Base-by-base conservation (phyloP, 495 filamentous ascomycete genomes). In the Aspergillus carlsbadensis region DNA sequence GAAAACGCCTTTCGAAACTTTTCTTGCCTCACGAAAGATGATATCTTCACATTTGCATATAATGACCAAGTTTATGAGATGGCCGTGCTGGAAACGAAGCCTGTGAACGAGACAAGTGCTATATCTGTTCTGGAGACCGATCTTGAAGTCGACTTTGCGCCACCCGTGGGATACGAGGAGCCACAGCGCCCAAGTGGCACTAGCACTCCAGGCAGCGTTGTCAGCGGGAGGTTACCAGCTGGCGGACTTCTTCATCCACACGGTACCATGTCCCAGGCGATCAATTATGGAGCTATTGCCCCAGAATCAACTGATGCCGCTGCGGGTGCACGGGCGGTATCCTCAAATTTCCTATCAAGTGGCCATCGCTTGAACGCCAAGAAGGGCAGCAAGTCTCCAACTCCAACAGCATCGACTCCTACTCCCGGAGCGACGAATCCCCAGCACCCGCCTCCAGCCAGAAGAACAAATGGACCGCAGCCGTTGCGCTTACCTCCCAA, bases 1-100 rank as follows among this genome's bases (percentile, higher is more conserved):
- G 94, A 98, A 69, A 94, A 92, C 57, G 91, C 90, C 6, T 96
- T 98, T 73, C 86, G 92, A 7, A 94, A 95, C 69, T 98, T 97
- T 71, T 87, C 91, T 5, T 92, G 93, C 42, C 79, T 98, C 5
- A 96, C 91, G 4, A 89, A 88, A 59, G 91, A 90, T 57, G 94
- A 98, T 62, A 78, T 94, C 17, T 98, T 98, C 76, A 92, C 89
- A 51, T 98, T 98, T 70, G 78, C 84, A 45, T 98, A 98, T 72
- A 98, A 98, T 65, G 92, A 97, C 65, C 85, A 90, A 52, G 79
- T 91, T 7, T 98, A 92, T 72, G 87, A 92, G 45, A 90, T 98
- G 70, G 90, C 89, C 0, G 92, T 98, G 4, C 72, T 97, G 13
- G 95, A 98, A 65, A 90, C 91, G 6, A 96, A 96, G 66, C 94